Evolutionary conservation across 805 yeast species (phyloP), one percentile per base, ranked within the genome.

Genomic region (Candida ficus): DNA sequence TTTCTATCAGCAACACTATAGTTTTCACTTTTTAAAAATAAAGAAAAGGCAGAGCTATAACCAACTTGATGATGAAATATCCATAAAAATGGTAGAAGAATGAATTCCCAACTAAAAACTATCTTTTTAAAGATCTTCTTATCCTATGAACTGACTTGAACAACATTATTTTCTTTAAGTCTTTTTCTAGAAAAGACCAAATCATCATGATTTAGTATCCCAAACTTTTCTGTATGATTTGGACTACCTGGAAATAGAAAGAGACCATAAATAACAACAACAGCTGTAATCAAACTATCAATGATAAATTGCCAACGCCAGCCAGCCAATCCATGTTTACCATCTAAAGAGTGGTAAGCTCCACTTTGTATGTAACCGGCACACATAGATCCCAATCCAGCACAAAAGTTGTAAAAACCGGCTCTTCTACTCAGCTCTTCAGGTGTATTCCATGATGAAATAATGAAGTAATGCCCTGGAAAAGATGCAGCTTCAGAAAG

Each of bases 401-500:
- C 31, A 21, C 33, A 34, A 34, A 38, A 30, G 27, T 35, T 25
- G 20, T 42, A 34, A 26, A 78, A 41, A 77, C 63, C 38, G 78
- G 80, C 80, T 54, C 86, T 67, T 50, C 83, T 66, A 29, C 75
- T 65, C 43, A 78, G 64, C 59, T 81, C 83, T 38, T 64, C 34
- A 12, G 34, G 34, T n/a, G 34, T 31, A 20, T 31, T 31, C 34
- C 34, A 31, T 21, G 34, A 31, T 5, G 34, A 31, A n/a, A 31
- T 31, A 10, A 31, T 57, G 47, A 73, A 76, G 49, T 76, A 79
- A 47, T 73, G 67, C 14, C 76, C 78, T 13, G 84, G 77, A 59
- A 74, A 67, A 46, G 67, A 68, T 10, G 78, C 74, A 1, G 81
- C 76, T 60, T 83, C 90, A 52, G 88, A 38, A 79, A 31, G n/a